Evolutionary conservation across 495 filamentous ascomycete genomes (phyloP), one percentile per base, ranked within the genome.

Genomic region (Penicillium parvum): DNA sequence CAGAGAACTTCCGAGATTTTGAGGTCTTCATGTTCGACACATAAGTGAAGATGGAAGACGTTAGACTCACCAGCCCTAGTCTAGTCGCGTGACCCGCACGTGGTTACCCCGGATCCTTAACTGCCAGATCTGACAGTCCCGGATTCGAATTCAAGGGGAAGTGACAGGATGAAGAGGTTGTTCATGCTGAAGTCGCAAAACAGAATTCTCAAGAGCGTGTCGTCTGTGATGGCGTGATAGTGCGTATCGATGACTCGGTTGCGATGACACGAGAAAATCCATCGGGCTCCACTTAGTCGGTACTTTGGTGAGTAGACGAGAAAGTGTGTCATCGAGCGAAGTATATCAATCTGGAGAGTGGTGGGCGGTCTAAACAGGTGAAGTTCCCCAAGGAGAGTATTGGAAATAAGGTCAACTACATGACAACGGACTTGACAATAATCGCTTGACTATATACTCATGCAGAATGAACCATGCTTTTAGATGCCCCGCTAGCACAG

Each of bases 221-320:
- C 11, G 28, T 21, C 26, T 16, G 14, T 45, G 53, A 57, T 57
- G 49, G 53, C 53, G 53, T 57, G 53, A 48, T 57, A 37, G 33
- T n/a, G 19, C 15, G 16, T 12, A n/a, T 16, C 19, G 32, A 52
- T 55, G 43, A 50, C 33, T 47, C 34, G 38, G 43, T 8, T 17
- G 23, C 36, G 32, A 44, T 53, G 50, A 49, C 45, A 41, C 16
- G 23, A 45, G 30, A 42, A 46, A 50, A 37, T 16, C 19, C 18
- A 9, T 15, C 1, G 3, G 16, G 36, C 25, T 43, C 50, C 50
- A 53, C 47, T 35, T 23, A 10, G 12, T 7, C 27, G 11, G n/a
- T 12, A 12, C 11, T 29, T 39, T 3, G 32, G 14, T 8, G n/a
- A n/a, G n/a, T n/a, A n/a, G n/a, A n/a, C 7, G 19, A 10, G 17